Evolutionary conservation across 2,329 filamentous ascomycete species (phyloP).

Genomic region (Verticillium nubilum): DNA sequence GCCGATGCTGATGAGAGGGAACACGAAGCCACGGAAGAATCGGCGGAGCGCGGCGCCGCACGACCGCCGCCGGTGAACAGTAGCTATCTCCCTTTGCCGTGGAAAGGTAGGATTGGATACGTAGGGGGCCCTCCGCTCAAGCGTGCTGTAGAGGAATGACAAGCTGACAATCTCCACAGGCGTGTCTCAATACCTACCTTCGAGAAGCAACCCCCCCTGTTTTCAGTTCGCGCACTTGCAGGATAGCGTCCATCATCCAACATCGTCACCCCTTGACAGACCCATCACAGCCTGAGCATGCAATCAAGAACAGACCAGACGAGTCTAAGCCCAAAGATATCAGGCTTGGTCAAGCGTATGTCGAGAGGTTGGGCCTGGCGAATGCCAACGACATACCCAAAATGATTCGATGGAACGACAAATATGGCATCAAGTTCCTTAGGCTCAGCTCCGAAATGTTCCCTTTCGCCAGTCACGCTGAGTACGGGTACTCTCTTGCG

Average conservation of each 20-base stretch:
- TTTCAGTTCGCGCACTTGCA: conserved; percentile 86
- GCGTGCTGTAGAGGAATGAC: no score
- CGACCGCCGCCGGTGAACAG: conserved; percentile 77
- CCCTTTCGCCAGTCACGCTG: conserved; percentile 83
- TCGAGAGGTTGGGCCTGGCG: conserved; percentile 71
- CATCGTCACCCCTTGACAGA: conserved; percentile 78
- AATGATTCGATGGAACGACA: conserved; percentile 88
- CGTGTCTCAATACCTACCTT: conserved; percentile 89
- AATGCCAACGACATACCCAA: conserved; percentile 81
- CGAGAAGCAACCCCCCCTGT: conserved; percentile 75
- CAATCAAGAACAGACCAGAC: conserved; percentile 82
- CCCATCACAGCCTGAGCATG: conserved; percentile 69
- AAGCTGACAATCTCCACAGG: conserved; percentile 36
- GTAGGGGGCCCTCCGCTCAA: no score
- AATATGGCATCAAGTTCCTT: conserved; percentile 88
- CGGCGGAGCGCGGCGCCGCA: conserved; percentile 28
- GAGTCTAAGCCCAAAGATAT: conserved; percentile 62
- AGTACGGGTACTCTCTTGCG: conserved; percentile 79
- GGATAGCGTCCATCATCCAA: conserved; percentile 84
- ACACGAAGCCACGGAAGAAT: conserved; percentile 15
- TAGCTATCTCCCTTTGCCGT: conserved; percentile 76
- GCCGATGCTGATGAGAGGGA: conserved; percentile 7
- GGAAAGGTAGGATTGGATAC: conserved; percentile 86
- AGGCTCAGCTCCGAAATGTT: conserved; percentile 95
- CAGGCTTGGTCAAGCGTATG: conserved; percentile 63